Conservation (phyloP, 345 rosid species). For the Eutrema yunnanense region DNA sequence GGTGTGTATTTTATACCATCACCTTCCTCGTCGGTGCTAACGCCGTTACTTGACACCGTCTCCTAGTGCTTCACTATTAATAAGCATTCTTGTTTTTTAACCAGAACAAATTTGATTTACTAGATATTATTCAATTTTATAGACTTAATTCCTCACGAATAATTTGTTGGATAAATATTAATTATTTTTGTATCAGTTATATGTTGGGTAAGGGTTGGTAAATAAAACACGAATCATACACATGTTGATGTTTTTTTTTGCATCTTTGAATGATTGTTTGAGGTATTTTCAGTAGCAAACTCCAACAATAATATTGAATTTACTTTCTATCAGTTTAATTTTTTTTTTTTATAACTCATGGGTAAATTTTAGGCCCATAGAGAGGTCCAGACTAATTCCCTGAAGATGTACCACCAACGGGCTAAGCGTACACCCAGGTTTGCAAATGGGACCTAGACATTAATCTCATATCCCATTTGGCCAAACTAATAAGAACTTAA, state of each 20-base stretch:
- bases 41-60: constrained; percentile 49
- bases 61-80: no score
- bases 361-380: no score
- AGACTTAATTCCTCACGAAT: neutral
- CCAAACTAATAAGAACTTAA: no score
- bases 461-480: no score
- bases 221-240: no score
- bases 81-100: constrained; percentile 1
- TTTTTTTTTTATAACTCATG: no score
- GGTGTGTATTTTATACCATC: constrained; percentile 17
- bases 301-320: neutral
- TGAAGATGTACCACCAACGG: no score
- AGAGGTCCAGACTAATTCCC: no score
- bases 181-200: no score
- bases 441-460: no score
- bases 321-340: neutral
- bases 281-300: constrained; percentile 1
- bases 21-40: constrained; percentile 50
- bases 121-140: neutral
- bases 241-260: neutral
- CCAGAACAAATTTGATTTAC: neutral
- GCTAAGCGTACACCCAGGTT: no score
- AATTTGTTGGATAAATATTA: no score
- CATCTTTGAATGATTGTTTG: constrained; percentile 6
- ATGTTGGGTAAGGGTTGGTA: neutral